A percentile compares a stretch with the other conserved stretches of the same genome.
These are phyloP conservation scores for Aspergillus conjunctus DNA, from an alignment of 495 filamentous ascomycete genomes.

Conservation along the genomic window DNA sequence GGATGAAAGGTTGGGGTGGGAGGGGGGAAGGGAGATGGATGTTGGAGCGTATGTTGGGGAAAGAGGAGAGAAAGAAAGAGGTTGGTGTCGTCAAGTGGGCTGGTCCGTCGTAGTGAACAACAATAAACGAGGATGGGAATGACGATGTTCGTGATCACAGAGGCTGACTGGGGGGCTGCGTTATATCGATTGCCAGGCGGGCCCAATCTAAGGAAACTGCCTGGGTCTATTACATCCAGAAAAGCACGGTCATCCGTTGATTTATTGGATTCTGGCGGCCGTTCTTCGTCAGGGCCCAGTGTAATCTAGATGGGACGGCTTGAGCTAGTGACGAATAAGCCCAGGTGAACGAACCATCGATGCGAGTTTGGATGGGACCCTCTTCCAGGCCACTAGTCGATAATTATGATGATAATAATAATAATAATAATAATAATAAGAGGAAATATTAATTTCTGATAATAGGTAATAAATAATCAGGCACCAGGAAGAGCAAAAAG, in stretches of 20 bases:
- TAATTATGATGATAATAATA: constrained; percentile 8
- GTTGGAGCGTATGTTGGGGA: not conserved
- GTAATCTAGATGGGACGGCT: constrained; percentile 20
- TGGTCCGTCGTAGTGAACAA: not conserved
- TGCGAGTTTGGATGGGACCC: constrained; percentile 7
- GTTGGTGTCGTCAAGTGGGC: not conserved
- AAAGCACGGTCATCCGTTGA: not conserved
- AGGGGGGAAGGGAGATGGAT: not conserved
- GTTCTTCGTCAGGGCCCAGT: constrained; percentile 13
- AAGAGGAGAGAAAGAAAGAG: not conserved
- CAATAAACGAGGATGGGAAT: not conserved
- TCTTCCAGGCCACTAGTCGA: constrained; percentile 16
- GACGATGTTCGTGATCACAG: not conserved
- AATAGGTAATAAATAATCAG: not conserved
- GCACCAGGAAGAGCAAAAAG: constrained; percentile 7
- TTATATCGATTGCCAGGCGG: constrained; percentile 16
- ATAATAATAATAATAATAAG: not conserved
- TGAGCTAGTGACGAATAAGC: constrained; percentile 19
- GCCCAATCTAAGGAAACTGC: constrained; percentile 8
- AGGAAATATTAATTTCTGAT: not conserved
- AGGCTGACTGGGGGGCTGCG: constrained; percentile 11
- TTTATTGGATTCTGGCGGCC: constrained; percentile 16
- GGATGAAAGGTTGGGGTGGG: not conserved
- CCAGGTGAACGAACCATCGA: constrained; percentile 5
- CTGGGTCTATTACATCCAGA: constrained; percentile 1